phyloP scores from a whole-genome alignment of 176 grass and related monocot species.

The Rhipidocladum racemiflorum region DNA sequence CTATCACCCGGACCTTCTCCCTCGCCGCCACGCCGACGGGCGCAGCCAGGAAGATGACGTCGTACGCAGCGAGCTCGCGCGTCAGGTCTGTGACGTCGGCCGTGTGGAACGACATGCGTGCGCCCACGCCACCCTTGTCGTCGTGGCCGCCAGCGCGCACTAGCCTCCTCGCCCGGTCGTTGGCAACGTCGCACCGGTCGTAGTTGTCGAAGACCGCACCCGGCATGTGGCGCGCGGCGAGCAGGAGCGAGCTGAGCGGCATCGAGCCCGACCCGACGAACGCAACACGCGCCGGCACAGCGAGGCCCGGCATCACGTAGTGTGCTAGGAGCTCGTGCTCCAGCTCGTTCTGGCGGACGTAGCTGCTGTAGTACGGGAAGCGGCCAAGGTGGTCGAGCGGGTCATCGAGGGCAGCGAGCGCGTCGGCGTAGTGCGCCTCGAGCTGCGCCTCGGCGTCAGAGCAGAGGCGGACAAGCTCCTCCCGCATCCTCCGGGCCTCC shows the following conservation, averaged over 20 bases:
- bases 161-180: constrained; percentile 32
- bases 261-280: constrained; percentile 37
- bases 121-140: not conserved
- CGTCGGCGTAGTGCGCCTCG: constrained; percentile 47
- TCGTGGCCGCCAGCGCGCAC: not conserved
- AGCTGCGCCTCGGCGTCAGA: constrained; percentile 36
- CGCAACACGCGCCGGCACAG: constrained; percentile 14
- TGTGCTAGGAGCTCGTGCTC: constrained; percentile 43
- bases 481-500: constrained; percentile 34
- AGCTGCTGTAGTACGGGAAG: constrained; percentile 56
- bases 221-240: constrained; percentile 29
- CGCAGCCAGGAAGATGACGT: constrained; percentile 62
- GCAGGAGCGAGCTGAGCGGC: constrained; percentile 36
- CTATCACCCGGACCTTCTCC: constrained; percentile 36
- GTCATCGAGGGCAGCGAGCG: constrained; percentile 37
- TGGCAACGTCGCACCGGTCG: constrained; percentile 30
- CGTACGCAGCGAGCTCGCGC: constrained; percentile 21
- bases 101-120: not conserved
- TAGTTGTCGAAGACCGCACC: constrained; percentile 9
- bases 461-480: constrained; percentile 14
- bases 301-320: constrained; percentile 2
- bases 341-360: constrained; percentile 38
- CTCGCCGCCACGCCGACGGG: constrained; percentile 38
- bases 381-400: constrained; percentile 38
- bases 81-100: constrained; percentile 36